phyloP scores from a whole-genome alignment of 116 monocot genomes.

The Papilionanthe hybrid region DNA sequence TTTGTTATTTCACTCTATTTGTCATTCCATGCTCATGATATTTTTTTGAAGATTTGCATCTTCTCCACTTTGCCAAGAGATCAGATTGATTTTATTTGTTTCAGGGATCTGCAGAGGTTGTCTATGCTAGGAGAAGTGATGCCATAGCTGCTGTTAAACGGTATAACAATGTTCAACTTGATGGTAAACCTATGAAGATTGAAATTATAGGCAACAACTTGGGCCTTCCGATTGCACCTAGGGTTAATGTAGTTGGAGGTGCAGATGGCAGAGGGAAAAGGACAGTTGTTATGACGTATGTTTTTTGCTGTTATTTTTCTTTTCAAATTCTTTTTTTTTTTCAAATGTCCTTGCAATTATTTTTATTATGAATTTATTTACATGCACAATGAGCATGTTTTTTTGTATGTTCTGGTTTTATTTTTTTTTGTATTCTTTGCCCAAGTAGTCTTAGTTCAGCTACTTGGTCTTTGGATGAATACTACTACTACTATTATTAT shows the following conservation, averaged over 20 bases:
- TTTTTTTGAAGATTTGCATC: not conserved
- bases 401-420: not conserved
- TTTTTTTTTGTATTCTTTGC: not conserved
- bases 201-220: conserved; percentile 53
- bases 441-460: not conserved
- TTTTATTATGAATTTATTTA: not conserved
- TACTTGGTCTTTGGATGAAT: not conserved
- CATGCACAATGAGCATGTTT: not conserved
- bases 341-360: not conserved
- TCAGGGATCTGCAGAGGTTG: conserved; percentile 58
- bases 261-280: conserved; percentile 48
- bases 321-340: not conserved
- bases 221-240: conserved; percentile 32
- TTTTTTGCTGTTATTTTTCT: conserved; percentile 6
- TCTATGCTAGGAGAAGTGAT: conserved; percentile 49
- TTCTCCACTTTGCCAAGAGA: not conserved
- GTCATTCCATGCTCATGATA: not conserved
- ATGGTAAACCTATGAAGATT: conserved; percentile 64
- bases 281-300: conserved; percentile 67
- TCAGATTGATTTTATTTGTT: not conserved
- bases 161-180: conserved; percentile 61
- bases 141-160: conserved; percentile 48
- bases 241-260: conserved; percentile 48
- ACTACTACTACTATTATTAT: not conserved
- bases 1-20: not conserved